Base-by-base conservation (phyloP, 208 protist genomes). In the Trypanosoma platydactyli region DNA sequence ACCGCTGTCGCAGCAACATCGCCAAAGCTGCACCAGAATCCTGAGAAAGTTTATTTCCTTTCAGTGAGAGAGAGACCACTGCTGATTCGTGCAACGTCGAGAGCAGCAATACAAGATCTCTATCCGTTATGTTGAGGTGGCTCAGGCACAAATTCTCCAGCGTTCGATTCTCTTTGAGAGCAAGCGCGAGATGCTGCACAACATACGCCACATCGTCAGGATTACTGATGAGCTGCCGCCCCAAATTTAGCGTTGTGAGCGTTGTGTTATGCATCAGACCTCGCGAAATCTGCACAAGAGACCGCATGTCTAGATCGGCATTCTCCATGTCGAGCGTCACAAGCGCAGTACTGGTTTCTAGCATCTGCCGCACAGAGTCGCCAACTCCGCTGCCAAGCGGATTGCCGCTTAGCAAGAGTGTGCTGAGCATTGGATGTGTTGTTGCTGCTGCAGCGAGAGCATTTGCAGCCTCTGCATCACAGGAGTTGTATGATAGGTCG, bases 1-100 rank as follows among this genome's bases (percentile, higher is more conserved):
- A 61, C 22, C 78, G 67, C 22, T 76, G 69, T n/a, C 77, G 68
- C 16, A 94, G 79, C 38, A 94, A 64, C 25, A 73, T 40, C 12
- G 69, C 76, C n/a, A 91, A 69, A 35, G 81, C 65, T 53, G 48
- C 64, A 22, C 84, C 88, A 1, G 72, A 73, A 54, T 82, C 85
- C 51, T 83, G 77, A 3, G 84, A 91, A 1, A 94, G 72, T 63
- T 84, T 82, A 68, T 94, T 94, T 29, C 81, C 82, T 13, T 71
- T 77, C 41, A 94, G 44, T 5, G 61, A 75, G 9, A 91, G 72
- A 16, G 60, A 53, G 5, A 67, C 69, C 13, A 94, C 73, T 1
- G 64, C 71, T 13, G 75, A 83, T 6, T 62, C 51, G 63, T 65
- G 80, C 30, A 94, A 70, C 3, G 88, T 62, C 4, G 76, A 73